Percentiles rank a stretch among this genome's conserved stretches.
These are phyloP conservation scores for Echinochloa phyllopogon DNA, from an alignment of 176 grass and related monocot genomes.

Conservation along the genomic window DNA sequence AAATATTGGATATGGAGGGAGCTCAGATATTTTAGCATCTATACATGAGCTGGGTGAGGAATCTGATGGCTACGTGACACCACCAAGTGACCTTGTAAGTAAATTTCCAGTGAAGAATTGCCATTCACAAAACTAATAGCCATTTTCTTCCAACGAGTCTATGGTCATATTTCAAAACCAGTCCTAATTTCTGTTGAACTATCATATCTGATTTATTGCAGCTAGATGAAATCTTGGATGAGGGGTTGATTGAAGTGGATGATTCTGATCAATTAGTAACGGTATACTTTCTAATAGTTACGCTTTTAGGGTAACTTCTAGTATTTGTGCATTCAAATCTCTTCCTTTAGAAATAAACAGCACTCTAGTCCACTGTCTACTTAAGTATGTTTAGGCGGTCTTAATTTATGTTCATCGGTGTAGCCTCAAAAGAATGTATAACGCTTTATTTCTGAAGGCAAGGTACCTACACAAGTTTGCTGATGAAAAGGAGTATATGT, in stretches of 20 bases:
- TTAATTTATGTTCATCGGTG: neutral
- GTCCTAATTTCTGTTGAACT: neutral
- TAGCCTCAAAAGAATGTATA: neutral
- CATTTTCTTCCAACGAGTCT: slow-evolving; percentile 10
- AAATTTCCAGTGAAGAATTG: neutral
- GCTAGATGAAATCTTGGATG: slow-evolving; percentile 36
- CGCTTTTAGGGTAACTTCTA: slow-evolving; percentile 15
- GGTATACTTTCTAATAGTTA: slow-evolving; percentile 17
- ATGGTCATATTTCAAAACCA: slow-evolving; percentile 14
- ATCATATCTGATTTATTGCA: slow-evolving; percentile 43
- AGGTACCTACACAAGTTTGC: no score
- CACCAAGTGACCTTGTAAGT: slow-evolving; percentile 48
- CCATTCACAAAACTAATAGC: neutral
- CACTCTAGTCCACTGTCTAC: slow-evolving; percentile 11
- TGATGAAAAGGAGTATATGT: neutral
- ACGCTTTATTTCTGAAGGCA: no score
- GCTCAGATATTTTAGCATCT: slow-evolving; percentile 39
- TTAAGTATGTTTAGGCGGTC: slow-evolving; percentile 5
- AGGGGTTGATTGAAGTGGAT: slow-evolving; percentile 34
- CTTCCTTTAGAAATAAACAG: neutral
- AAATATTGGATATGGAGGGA: slow-evolving; percentile 47
- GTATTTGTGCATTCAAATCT: neutral
- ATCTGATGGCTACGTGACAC: slow-evolving; percentile 50
- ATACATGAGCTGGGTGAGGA: slow-evolving; percentile 43
- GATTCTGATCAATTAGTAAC: slow-evolving; percentile 35